Evolutionary conservation across 352 stramenopile species (phyloP), one percentile per base, ranked within the genome.

Genomic region (Pythium biforme): DNA sequence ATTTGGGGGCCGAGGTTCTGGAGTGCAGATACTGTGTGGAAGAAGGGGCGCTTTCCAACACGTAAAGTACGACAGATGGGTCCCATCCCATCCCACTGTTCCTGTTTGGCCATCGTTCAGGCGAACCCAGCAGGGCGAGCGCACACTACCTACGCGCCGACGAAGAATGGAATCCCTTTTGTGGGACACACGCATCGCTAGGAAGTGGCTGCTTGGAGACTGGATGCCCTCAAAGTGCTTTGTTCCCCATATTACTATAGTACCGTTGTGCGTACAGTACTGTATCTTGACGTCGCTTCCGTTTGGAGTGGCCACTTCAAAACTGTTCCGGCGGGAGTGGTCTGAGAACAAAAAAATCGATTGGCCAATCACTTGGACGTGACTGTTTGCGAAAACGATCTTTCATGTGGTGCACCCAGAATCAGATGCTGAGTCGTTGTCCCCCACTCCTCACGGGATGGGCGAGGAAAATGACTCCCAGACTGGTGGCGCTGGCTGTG

Each of bases 361-460:
- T 31, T 27, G 33, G 19, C 50, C 50, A 57, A 54, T 54, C 47
- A 54, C 8, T n/a, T 49, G 6, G n/a, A 23, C n/a, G 41, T 22
- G 50, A 41, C 19, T 46, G 50, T 57, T 57, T 57, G 50, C 50
- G 50, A 57, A 57, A 57, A 57, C 50, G 31, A 57, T 57, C 50
- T 29, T 29, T 29, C 9, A 27, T 54, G 50, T 57, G 50, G 50
- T 57, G 12, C 50, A 57, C 50, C 45, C 50, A 17, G 37, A n/a
- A 37, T 26, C n/a, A 31, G 47, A 54, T 4, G 20, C 47, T 39
- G 11, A 19, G 25, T 19, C 12, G 25, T n/a, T n/a, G n/a, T n/a
- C n/a, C 41, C 11, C 41, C 5, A 49, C 41, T 27, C 19, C 12
- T 27, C 41, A 49, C 10, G n/a, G n/a, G n/a, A n/a, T n/a, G n/a